A percentile compares a stretch with the other conserved stretches of the same genome.
Evolutionary conservation across 2,329 filamentous ascomycete genomes (phyloP).

Genomic region (Colletotrichum cuscutae): DNA sequence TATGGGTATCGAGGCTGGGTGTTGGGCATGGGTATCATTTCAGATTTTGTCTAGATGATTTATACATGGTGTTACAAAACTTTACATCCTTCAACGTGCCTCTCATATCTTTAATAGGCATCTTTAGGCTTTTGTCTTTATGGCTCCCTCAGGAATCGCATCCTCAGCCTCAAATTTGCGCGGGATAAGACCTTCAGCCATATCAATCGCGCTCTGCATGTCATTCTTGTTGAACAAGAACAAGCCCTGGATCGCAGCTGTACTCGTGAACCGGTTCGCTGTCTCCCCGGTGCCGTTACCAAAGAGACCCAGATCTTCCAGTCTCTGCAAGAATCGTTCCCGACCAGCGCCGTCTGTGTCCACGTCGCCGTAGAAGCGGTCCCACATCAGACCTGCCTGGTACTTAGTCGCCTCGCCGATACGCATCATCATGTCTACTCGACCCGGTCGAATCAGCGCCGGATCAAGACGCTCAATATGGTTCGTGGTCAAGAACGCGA

Average conservation of each 20-base stretch:
- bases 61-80: conserved; percentile 28
- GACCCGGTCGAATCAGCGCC: conserved; percentile 87
- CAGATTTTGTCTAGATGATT: conserved; percentile 6
- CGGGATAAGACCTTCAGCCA: conserved; percentile 76
- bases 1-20: background rate
- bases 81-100: background rate
- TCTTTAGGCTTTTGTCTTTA: conserved; percentile 52
- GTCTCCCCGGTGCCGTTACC: conserved; percentile 62
- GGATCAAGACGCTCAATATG: conserved; percentile 90
- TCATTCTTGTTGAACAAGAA: conserved; percentile 96
- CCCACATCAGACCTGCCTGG: conserved; percentile 90
- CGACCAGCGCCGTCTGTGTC: conserved; percentile 73
- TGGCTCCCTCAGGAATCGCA: conserved; percentile 47
- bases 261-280: conserved; percentile 73
- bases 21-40: background rate
- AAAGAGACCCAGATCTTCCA: conserved; percentile 78
- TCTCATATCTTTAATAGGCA: background rate
- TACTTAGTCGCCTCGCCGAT: conserved; percentile 88
- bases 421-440: conserved; percentile 92
- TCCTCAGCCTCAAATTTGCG: conserved; percentile 63
- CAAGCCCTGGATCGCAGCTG: conserved; percentile 90
- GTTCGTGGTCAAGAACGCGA: conserved; percentile 95
- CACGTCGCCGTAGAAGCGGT: conserved; percentile 90
- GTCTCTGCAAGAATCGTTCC: conserved; percentile 74
- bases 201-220: conserved; percentile 85